Evolutionary conservation across 345 rosid genomes (phyloP).

Genomic region (Viola odorata): DNA sequence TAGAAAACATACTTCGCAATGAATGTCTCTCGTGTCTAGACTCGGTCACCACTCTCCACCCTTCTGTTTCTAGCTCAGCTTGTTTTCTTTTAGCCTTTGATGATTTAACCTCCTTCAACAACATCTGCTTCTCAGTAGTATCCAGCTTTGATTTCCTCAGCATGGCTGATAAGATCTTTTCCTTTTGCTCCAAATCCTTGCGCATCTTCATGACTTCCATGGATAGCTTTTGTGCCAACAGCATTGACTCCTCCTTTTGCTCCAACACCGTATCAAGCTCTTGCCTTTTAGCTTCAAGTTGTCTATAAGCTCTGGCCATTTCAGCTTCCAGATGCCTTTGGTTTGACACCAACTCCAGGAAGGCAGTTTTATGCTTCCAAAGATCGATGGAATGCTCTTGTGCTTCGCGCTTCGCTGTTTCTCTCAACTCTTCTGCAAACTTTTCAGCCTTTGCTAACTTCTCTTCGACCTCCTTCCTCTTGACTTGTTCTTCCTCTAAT

Average conservation of each 20-base stretch:
- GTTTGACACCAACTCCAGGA: constrained; percentile 84
- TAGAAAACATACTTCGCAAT: constrained; percentile 60
- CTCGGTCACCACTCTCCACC: constrained; percentile 48
- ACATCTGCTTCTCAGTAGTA: constrained; percentile 58
- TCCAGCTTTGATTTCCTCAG: constrained; percentile 74
- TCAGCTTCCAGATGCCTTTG: constrained; percentile 92
- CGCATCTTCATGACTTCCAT: constrained; percentile 51
- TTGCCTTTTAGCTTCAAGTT: constrained; percentile 51
- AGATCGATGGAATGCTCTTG: constrained; percentile 67
- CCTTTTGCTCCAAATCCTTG: constrained; percentile 78
- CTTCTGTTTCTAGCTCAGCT: constrained; percentile 65
- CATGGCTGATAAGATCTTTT: constrained; percentile 66
- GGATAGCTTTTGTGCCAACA: constrained; percentile 49
- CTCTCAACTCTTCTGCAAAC: constrained; percentile 49
- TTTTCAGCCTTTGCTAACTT: constrained; percentile 41
- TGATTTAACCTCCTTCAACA: constrained; percentile 54
- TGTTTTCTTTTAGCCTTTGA: constrained; percentile 60
- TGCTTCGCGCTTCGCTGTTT: constrained; percentile 44
- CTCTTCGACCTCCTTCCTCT: constrained; percentile 51
- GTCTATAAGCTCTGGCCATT: constrained; percentile 61
- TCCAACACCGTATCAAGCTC: constrained; percentile 48
- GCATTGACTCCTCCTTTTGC: constrained; percentile 52
- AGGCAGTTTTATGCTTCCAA: constrained; percentile 84
- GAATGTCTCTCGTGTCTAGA: constrained; percentile 63
- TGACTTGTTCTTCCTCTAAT: constrained; percentile 48